Evolutionary conservation across 306 rosid species (phyloP).

Genomic region (Lathyrus aphaca): DNA sequence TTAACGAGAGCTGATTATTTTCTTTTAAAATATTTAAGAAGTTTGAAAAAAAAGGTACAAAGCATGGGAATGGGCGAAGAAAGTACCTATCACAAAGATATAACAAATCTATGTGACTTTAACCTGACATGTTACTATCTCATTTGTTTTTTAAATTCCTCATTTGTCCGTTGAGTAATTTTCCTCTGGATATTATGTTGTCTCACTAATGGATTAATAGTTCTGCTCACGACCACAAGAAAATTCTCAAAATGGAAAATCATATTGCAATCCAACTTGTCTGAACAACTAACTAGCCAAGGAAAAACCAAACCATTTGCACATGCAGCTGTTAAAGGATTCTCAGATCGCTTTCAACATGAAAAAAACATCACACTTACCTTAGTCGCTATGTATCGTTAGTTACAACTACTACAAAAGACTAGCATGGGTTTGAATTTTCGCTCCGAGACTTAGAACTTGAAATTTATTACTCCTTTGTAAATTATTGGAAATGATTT

Average conservation of each 20-base stretch:
- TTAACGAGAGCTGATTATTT: no score
- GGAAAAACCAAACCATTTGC: slow-evolving; percentile 50
- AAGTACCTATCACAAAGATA: no score
- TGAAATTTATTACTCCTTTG: no score
- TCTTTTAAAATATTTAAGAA: no score
- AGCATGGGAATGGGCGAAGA: no score
- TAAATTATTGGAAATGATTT: no score
- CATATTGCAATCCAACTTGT: slow-evolving; percentile 32
- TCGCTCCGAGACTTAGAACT: no score
- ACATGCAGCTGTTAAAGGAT: slow-evolving; percentile 61
- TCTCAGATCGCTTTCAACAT: slow-evolving; percentile 31
- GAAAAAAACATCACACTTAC: neutral
- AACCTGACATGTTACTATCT: slow-evolving; percentile 26
- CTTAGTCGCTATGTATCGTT: neutral
- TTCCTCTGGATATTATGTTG: neutral
- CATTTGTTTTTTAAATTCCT: slow-evolving; percentile 16
- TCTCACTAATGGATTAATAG: neutral
- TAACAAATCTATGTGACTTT: no score
- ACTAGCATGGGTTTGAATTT: slow-evolving; percentile 22
- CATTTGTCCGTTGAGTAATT: neutral
- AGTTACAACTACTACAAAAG: neutral
- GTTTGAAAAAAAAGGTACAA: no score
- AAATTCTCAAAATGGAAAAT: slow-evolving; percentile 23
- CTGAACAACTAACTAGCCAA: slow-evolving; percentile 29
- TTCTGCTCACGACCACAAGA: neutral